phyloP scores from a whole-genome alignment of 2,329 filamentous ascomycete species.

The Rutstroemia sp. region DNA sequence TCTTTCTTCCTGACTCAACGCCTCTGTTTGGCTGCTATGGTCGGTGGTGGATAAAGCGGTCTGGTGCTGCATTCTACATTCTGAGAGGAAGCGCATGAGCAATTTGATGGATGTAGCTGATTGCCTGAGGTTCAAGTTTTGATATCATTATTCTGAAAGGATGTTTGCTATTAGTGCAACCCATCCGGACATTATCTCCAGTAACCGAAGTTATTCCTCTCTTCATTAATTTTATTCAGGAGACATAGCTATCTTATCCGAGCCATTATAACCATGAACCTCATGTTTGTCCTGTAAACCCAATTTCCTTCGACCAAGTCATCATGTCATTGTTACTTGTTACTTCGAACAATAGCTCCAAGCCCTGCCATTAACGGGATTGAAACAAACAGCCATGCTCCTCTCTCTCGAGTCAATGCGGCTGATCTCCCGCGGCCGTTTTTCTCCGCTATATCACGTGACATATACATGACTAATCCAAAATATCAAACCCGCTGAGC shows the following conservation, averaged over 20 bases:
- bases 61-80: too few species aligned
- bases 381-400: neutral
- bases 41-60: too few species aligned
- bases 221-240: neutral
- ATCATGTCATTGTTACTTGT: neutral
- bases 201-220: neutral
- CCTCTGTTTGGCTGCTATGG: too few species aligned
- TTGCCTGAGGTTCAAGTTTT: neutral
- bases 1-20: neutral
- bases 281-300: neutral
- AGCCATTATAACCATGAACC: neutral
- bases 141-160: neutral
- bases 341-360: too few species aligned
- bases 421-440: too few species aligned
- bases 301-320: constrained; percentile 2
- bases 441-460: too few species aligned
- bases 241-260: neutral
- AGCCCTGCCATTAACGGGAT: neutral
- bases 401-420: too few species aligned
- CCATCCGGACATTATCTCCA: neutral
- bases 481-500: neutral
- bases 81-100: too few species aligned
- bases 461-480: neutral
- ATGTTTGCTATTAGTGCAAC: neutral
- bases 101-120: too few species aligned